Base-by-base conservation (phyloP, 768 basidiomycete genomes). In the Rhodotorula paludigena region DNA sequence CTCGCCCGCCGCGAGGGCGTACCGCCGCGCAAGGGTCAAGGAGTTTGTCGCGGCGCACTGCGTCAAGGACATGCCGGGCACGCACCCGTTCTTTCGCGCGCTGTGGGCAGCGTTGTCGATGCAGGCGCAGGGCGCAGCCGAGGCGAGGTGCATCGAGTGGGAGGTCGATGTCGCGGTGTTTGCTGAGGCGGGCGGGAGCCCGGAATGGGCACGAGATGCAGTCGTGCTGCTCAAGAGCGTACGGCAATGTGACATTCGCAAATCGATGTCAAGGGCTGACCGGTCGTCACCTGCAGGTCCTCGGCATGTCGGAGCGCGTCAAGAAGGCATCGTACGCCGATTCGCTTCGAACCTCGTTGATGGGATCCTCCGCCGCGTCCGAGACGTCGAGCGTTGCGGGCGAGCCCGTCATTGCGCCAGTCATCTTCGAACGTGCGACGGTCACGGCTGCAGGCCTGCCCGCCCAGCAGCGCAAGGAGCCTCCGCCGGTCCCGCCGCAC, bases 101-200 rank as follows among this genome's bases (percentile, higher is more conserved):
- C 42, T 74, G 25, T 64, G 56, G 45, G 23, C n/a, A n/a, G n/a
- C n/a, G n/a, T n/a, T n/a, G n/a, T n/a, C n/a, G n/a, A n/a, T 74
- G 14, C 73, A 72, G 42, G 57, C 62, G 21, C 33, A 66, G 21
- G 39, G 57, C 10, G 36, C 57, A 25, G 23, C 25, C 4, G 57
- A 49, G 41, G 73, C 64, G 39, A 48, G 62, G 36, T 49, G 64
- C 51, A 63, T 74, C 25, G 68, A 69, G 48, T 72, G 70, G 69
- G 65, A 64, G n/a, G 59, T 74, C 14, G 70, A 74, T 28, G 57
- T 72, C 3, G 61, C 64, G 11, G 70, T 74, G 1, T 72, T 74
- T 25, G 55, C 57, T 21, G 73, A 74, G 52, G 71, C 64, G n/a
- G 65, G 73, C 7, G 62, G 70, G 41, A 60, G 60, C 8, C 61